A percentile compares a stretch with the other conserved stretches of the same genome.
Conservation (phyloP, 768 basidiomycete species). For the Dendrothele bispora region DNA sequence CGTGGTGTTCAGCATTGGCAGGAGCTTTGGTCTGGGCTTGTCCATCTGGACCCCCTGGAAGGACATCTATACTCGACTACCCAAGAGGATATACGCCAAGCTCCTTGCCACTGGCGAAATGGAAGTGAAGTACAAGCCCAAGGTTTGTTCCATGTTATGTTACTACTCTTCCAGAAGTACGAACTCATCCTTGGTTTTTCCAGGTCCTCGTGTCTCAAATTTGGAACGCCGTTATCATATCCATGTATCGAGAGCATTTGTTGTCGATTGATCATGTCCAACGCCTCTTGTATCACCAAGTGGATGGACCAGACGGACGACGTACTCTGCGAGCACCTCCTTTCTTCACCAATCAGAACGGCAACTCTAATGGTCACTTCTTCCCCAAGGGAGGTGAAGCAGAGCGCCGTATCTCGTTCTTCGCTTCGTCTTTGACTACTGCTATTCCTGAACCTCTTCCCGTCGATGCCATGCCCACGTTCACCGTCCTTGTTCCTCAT, state of each 20-base stretch:
- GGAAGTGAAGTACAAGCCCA: slow-evolving; percentile 99
- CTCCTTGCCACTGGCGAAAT: slow-evolving; percentile 93
- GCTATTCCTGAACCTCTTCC: slow-evolving; percentile 93
- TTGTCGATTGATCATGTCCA: slow-evolving; percentile 98
- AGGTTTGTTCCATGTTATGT: slow-evolving; percentile 58
- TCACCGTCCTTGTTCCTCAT: slow-evolving; percentile 98
- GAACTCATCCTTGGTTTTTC: background rate
- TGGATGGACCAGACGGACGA: slow-evolving; percentile 85
- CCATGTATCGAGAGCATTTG: slow-evolving; percentile 99
- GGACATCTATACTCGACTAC: slow-evolving; percentile 93
- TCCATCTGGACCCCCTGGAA: slow-evolving; percentile 99
- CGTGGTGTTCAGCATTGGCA: slow-evolving; percentile 88
- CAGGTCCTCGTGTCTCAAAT: slow-evolving; percentile 95
- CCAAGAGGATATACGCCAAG: slow-evolving; percentile 98
- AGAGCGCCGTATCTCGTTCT: slow-evolving; percentile 97
- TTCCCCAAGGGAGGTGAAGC: slow-evolving; percentile 95
- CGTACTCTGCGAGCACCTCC: slow-evolving; percentile 93
- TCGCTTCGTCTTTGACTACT: slow-evolving; percentile 95
- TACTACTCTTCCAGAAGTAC: background rate
- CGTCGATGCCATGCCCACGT: slow-evolving; percentile 98
- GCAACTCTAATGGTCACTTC: slow-evolving; percentile 74
- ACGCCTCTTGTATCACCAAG: slow-evolving; percentile 95
- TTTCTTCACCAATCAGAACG: slow-evolving; percentile 94
- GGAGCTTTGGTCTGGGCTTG: slow-evolving; percentile 89
- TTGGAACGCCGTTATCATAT: slow-evolving; percentile 99